Evolutionary conservation across 768 basidiomycete genomes (phyloP).

Genomic region (Hemileccinum rubropunctum): DNA sequence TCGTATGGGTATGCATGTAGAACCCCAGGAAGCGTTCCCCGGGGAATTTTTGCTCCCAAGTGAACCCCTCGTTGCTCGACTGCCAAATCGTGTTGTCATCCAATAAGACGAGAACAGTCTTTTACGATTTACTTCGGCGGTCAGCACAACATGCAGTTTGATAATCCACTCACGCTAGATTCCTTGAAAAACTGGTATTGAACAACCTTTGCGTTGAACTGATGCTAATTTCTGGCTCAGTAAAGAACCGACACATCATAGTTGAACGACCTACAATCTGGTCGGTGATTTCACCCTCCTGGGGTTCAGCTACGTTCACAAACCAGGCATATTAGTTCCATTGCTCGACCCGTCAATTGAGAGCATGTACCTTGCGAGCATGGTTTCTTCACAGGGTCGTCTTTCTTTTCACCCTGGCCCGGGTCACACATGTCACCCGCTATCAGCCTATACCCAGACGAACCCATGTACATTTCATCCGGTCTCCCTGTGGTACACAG

Average conservation of each 20-base stretch:
- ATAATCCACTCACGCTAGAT: constrained; percentile 54
- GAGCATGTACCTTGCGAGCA: constrained; percentile 66
- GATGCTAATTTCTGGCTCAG: constrained; percentile 46
- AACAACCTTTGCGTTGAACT: constrained; percentile 60
- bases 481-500: constrained; percentile 53
- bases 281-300: constrained; percentile 74
- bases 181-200: constrained; percentile 86
- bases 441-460: constrained; percentile 88
- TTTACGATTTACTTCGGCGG: constrained; percentile 1
- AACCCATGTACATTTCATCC: constrained; percentile 72
- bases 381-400: constrained; percentile 63
- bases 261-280: constrained; percentile 51
- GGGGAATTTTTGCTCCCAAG: constrained; percentile 70
- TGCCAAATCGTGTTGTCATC: constrained; percentile 84
- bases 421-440: constrained; percentile 86
- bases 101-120: constrained; percentile 85
- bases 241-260: not conserved
- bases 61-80: constrained; percentile 92
- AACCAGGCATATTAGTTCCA: not conserved
- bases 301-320: constrained; percentile 60
- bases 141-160: not conserved
- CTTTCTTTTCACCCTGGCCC: constrained; percentile 59
- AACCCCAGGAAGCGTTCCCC: constrained; percentile 73
- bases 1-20: constrained; percentile 77
- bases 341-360: not conserved